Evolutionary conservation across 768 basidiomycete species (phyloP), one percentile per base, ranked within the genome.

Genomic region (Crucibulum laeve): DNA sequence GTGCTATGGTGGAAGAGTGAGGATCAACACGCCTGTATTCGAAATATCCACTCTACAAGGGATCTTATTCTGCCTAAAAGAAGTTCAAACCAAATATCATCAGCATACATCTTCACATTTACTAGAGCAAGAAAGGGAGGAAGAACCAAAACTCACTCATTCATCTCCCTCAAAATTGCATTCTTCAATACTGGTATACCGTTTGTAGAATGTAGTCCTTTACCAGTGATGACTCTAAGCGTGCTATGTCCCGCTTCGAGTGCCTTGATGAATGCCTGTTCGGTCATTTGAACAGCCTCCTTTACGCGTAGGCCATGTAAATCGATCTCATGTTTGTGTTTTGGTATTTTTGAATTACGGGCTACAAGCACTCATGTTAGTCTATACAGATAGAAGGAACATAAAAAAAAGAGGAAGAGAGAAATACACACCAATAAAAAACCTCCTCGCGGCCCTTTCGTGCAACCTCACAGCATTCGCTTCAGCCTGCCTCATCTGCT

Each of bases 181-280:
- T 86, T 84, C 56, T 88, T 92, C 54, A 98, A 68, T 58, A 89
- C 89, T 1, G 90, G 83, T 7, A 77, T 69, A 38, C 82, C 77
- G 4, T 74, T 68, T 4, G 71, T 61, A 2, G 88, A 91, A 63
- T 97, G 94, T 25, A 86, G 60, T 2, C 94, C 94, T 59, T 90
- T 93, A 15, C 89, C 89, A 1, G 75, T 73, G 49, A 79, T 76
- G 3, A 79, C 68, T 6, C 58, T 59, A 25, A 79, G 53, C 4
- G 55, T 54, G 1, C 55, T 50, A 4, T 62, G 49, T 7, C 64
- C 68, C 38, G 60, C 58, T 28, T 49, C 50, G 37, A 69, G 53
- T 3, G 69, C 65, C 4, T 69, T 58, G 5, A 68, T 59, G 33
- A 79, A 60, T 1, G 71, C 68, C 21, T 62, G 52, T 51, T 76